Percentiles rank a stretch among this genome's conserved stretches.
Conservation (phyloP, 768 basidiomycete genomes). For the Lactifluus echinatus region DNA sequence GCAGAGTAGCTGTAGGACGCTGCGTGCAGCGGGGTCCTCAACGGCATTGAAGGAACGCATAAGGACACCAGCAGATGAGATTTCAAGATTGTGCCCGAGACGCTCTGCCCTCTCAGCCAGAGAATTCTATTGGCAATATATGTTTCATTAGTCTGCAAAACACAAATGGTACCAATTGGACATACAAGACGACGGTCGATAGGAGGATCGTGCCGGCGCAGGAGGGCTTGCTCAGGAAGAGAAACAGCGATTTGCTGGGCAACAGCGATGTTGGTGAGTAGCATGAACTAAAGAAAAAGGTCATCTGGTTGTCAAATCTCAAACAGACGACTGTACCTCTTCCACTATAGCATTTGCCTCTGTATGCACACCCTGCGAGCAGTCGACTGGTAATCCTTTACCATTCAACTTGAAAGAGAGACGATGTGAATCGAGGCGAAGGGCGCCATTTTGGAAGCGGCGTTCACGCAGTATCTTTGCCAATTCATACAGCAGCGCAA, state of each 20-base stretch:
- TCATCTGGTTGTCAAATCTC: neutral
- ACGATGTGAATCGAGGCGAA: slow-evolving; percentile 59
- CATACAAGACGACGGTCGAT: slow-evolving; percentile 84
- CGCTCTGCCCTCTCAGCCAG: slow-evolving; percentile 78
- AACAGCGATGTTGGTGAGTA: slow-evolving; percentile 81
- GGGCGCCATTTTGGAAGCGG: slow-evolving; percentile 74
- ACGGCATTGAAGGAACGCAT: slow-evolving; percentile 81
- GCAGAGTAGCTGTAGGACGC: slow-evolving; percentile 74
- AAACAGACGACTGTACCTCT: slow-evolving; percentile 47
- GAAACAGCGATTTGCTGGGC: slow-evolving; percentile 91
- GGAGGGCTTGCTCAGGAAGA: slow-evolving; percentile 92
- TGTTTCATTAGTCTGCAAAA: slow-evolving; percentile 9
- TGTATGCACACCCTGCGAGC: slow-evolving; percentile 48
- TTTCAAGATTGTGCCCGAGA: slow-evolving; percentile 77
- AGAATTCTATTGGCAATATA: slow-evolving; percentile 45
- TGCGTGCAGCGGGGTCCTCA: slow-evolving; percentile 60
- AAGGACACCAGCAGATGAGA: slow-evolving; percentile 65
- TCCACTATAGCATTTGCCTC: slow-evolving; percentile 81
- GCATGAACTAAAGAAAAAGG: slow-evolving; percentile 67
- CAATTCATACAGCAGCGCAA: slow-evolving; percentile 57
- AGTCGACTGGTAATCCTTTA: slow-evolving; percentile 71
- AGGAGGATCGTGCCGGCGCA: slow-evolving; percentile 90
- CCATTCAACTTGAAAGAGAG: slow-evolving; percentile 77
- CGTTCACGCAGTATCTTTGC: slow-evolving; percentile 63
- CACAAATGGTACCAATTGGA: slow-evolving; percentile 4